Evolutionary conservation across 306 rosid species (phyloP), one percentile per base, ranked within the genome.

Genomic region (Rosa multiflora): DNA sequence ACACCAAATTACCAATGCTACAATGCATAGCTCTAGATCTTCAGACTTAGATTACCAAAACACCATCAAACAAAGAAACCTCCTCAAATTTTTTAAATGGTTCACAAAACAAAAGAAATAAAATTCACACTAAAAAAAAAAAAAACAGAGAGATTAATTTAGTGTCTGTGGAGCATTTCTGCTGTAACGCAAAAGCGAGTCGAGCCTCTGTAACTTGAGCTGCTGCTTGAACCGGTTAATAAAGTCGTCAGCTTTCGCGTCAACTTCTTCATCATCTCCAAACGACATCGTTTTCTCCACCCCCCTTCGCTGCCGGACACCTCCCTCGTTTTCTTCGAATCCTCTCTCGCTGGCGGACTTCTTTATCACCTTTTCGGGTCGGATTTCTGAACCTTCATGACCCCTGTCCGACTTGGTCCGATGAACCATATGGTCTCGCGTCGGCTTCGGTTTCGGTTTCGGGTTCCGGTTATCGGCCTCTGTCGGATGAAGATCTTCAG

Each of bases 201-300:
- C 84, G 5, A 92, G 81, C 84, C 97, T 88, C 81, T 94, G 99
- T 82, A 92, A 76, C 84, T 67, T 84, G 61, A 94, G 77, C 69
- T 94, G 99, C 82, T 89, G 89, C 82, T 82, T 92, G 70, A 94
- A 94, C 77, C 70, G 90, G 83, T 84, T 94, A 0, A 94, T 94
- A 46, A 94, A 92, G 80, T 94, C 97, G 47, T 94, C 97, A 0
- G 97, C 97, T 62, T 86, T 90, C 6, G 86, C 89, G 23, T 94
- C 97, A 5, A 94, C 97, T 29, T 58, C 91, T 21, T 88, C 89
- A 6, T 88, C 94, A 9, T 78, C 92, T 8, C 5, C 75, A 3
- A 8, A 56, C 78, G 78, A 18, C 83, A 67, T 42, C 81, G 87
- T 72, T 48, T 70, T 74, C 70, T 73, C 83, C 73, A 29, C 83